phyloP scores from a whole-genome alignment of 352 stramenopile species.

The Pythium coloratum region DNA sequence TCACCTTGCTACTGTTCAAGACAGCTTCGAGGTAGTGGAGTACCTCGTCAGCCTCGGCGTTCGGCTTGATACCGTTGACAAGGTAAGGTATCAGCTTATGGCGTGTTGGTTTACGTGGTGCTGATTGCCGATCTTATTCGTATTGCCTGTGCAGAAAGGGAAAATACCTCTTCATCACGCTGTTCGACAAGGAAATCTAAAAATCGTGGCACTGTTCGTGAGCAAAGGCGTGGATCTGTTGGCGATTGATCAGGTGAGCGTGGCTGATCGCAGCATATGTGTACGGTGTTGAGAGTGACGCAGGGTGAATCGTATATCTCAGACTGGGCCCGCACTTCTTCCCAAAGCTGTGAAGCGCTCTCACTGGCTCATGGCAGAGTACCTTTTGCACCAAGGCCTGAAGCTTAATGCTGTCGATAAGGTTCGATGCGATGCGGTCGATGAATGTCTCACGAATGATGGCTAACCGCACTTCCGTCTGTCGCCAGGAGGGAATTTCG shows the following conservation, averaged over 20 bases:
- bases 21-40: not conserved
- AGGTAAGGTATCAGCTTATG: not conserved
- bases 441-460: no score
- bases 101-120: no score
- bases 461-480: not conserved
- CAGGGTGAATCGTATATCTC: not conserved
- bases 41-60: not conserved
- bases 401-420: not conserved
- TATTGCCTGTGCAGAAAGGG: slow-evolving; percentile 5
- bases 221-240: not conserved
- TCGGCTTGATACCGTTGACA: not conserved
- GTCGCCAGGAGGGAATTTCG: not conserved
- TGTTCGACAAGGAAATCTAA: slow-evolving; percentile 9
- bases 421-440: not conserved
- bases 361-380: not conserved
- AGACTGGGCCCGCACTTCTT: slow-evolving; percentile 11
- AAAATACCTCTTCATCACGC: slow-evolving; percentile 9
- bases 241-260: not conserved
- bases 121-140: no score
- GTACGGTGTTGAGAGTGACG: no score
- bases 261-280: not conserved
- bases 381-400: slow-evolving; percentile 3
- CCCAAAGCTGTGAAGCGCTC: slow-evolving; percentile 2
- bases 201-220: not conserved
- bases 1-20: not conserved